Conservation (phyloP, 78 protist species). For the Planoprotostelium fungivorum region DNA sequence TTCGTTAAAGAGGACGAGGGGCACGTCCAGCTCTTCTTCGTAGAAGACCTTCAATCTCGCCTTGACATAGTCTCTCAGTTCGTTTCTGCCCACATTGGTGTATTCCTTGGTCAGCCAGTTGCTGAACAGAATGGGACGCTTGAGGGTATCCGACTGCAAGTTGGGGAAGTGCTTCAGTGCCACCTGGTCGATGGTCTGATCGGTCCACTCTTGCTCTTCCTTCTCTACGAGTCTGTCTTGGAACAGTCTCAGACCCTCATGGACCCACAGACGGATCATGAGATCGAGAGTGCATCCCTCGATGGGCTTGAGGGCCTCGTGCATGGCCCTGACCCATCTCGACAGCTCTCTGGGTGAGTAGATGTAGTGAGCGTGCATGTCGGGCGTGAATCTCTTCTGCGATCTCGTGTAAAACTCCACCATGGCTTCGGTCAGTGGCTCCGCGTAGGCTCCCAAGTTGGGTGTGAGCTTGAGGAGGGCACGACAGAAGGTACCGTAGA, state of each 20-base stretch:
- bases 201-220: slow-evolving; percentile 86
- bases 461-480: slow-evolving; percentile 81
- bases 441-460: slow-evolving; percentile 65
- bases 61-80: slow-evolving; percentile 76
- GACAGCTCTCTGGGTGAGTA: slow-evolving; percentile 97
- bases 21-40: slow-evolving; percentile 93
- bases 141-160: slow-evolving; percentile 33
- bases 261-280: slow-evolving; percentile 90
- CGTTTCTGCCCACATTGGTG: slow-evolving; percentile 63
- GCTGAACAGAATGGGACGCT: slow-evolving; percentile 91
- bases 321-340: slow-evolving; percentile 93
- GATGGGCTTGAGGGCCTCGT: slow-evolving; percentile 61
- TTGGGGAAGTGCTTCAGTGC: slow-evolving; percentile 73
- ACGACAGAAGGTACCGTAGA: slow-evolving; percentile 95
- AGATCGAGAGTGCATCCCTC: slow-evolving; percentile 65
- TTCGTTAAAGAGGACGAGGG: slow-evolving; percentile 92
- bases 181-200: slow-evolving; percentile 48
- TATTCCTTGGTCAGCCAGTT: slow-evolving; percentile 83
- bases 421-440: slow-evolving; percentile 90
- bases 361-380: slow-evolving; percentile 94
- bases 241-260: slow-evolving; percentile 96
- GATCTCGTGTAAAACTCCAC: slow-evolving; percentile 82
- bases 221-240: slow-evolving; percentile 89
- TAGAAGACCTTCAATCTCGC: slow-evolving; percentile 79
- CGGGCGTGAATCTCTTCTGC: slow-evolving; percentile 85